Percentiles rank a stretch among this genome's conserved stretches.
These are phyloP conservation scores for Teunomyces pallodes DNA, from an alignment of 805 yeast species.

Conservation along the genomic window DNA sequence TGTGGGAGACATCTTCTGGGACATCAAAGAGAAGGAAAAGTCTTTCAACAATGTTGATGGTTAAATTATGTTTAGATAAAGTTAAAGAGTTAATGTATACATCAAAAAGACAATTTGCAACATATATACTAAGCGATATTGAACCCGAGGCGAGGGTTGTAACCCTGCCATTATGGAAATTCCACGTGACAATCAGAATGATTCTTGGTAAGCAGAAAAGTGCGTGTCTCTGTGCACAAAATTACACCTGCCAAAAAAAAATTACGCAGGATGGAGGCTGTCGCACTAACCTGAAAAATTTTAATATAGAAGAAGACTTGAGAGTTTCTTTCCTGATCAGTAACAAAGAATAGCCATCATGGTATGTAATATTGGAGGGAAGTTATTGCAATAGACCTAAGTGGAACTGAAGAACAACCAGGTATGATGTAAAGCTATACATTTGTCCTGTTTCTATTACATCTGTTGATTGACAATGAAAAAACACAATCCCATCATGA, in stretches of 20 bases:
- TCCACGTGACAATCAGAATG: constrained; percentile 3
- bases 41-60: constrained; percentile 81
- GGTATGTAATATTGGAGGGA: constrained; percentile 14
- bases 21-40: constrained; percentile 79
- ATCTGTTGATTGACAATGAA: too few relatives aligned
- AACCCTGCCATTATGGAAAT: constrained; percentile 2
- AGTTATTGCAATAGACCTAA: background rate
- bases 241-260: background rate
- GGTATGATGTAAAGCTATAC: too few relatives aligned
- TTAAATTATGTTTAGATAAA: constrained; percentile 14
- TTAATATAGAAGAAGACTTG: constrained; percentile 7
- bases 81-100: background rate
- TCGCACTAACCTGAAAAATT: constrained; percentile 13
- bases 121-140: background rate
- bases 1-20: constrained; percentile 90
- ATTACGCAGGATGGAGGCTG: background rate
- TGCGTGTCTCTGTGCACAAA: background rate
- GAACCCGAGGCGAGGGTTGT: constrained; percentile 3
- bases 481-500: background rate
- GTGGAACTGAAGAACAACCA: too few relatives aligned
- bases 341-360: constrained; percentile 17
- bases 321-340: constrained; percentile 9
- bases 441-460: background rate
- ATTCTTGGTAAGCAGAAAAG: background rate
- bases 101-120: background rate